Conservation (phyloP, 2,329 filamentous ascomycete genomes). For the Cercospora sojina region DNA sequence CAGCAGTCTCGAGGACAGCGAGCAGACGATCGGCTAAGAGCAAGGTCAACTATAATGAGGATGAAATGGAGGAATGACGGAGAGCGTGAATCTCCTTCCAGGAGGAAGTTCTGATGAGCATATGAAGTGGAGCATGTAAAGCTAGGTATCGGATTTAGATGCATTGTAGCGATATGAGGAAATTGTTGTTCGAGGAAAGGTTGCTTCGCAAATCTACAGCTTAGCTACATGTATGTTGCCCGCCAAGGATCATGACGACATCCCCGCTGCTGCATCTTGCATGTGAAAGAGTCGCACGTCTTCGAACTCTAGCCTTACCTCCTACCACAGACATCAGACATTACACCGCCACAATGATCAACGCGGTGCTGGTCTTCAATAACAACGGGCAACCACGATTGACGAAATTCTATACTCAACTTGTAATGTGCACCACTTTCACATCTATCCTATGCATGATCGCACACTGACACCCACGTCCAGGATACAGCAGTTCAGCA, state of each 20-base stretch:
- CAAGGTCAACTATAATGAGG: slow-evolving; percentile 25
- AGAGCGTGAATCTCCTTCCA: not conserved
- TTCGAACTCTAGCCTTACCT: not conserved
- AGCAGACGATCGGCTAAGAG: slow-evolving; percentile 22
- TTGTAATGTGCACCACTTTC: slow-evolving; percentile 56
- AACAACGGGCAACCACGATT: slow-evolving; percentile 94
- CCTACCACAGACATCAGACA: not conserved
- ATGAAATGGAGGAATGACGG: slow-evolving; percentile 8
- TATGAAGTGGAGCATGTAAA: not conserved
- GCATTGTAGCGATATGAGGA: not conserved
- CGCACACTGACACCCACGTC: slow-evolving; percentile 3
- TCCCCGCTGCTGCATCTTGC: not conserved
- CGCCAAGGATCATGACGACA: not conserved
- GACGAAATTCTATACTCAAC: slow-evolving; percentile 98
- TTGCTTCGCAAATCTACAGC: not conserved
- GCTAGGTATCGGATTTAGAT: not conserved
- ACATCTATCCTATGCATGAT: slow-evolving; percentile 3
- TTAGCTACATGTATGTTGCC: not conserved
- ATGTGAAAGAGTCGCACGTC: not conserved
- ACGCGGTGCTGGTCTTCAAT: slow-evolving; percentile 97
- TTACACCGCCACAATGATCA: slow-evolving; percentile 71
- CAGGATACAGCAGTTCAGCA: slow-evolving; percentile 95
- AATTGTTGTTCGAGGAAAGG: not conserved
- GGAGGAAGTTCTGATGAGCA: not conserved
- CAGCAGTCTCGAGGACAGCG: slow-evolving; percentile 17